Evolutionary conservation across 768 basidiomycete genomes (phyloP), one percentile per base, ranked within the genome.

Genomic region (Amanita muscaria): DNA sequence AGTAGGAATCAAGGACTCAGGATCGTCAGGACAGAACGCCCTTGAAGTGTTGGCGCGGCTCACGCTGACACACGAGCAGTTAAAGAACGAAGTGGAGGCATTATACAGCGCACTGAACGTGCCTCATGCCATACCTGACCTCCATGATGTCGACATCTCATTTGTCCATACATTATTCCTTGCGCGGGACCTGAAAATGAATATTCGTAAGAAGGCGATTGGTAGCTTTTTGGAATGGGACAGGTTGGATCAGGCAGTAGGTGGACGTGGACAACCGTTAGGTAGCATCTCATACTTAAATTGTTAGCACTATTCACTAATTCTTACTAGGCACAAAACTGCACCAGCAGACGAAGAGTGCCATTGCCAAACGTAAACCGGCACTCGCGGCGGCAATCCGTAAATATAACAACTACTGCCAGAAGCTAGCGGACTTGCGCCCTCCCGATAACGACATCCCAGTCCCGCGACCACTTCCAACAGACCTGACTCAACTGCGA

Each of bases 101-200:
- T 47, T 70, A 0, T 70, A 66, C 50, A 32, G 53, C 1, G 60
- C 63, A 0, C 51, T 70, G 15, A 66, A 70, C 34, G 44, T 69
- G 6, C 54, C 53, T 3, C 49, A 59, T 3, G 18, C 25, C 7
- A 65, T 62, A 30, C 67, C 64, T 0, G 63, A 63, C 16, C 62
- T 70, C 3, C 21, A 50, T n/a, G 54, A 53, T 4, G 30, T 65
- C 5, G 47, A 56, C 10, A 36, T 60, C 3, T 52, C 60, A 3
- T 66, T 66, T 46, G 54, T 65, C 6, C 49, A 44, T 1, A 51
- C 48, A 0, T 55, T 69, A 0, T 42, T 70, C 3, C 50, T 64
- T 27, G 60, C 61, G 1, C 52, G 59, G 0, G 63, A 67, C 46
- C 51, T 66, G 31, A 70, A 70, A 47, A 63, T 67, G 27, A 65